Conservation (phyloP, 768 basidiomycete genomes). For the Mycena capillaripes region DNA sequence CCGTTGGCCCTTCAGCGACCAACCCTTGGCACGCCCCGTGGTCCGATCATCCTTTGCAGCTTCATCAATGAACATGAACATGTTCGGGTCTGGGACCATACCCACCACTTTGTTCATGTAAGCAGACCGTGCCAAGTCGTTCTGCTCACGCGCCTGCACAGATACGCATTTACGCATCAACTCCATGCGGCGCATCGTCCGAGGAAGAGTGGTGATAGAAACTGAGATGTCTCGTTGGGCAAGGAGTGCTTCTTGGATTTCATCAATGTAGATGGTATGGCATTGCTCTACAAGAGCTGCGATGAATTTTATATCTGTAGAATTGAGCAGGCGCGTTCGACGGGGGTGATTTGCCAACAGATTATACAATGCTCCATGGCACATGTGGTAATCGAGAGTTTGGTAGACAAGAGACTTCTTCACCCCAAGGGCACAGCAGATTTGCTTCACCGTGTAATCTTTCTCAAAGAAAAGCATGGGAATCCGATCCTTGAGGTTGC, state of each 20-base stretch:
- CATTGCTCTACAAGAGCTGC: conserved; percentile 7
- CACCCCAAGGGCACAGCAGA: conserved; percentile 11
- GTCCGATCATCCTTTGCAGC: too few relatives aligned
- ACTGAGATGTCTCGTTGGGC: conserved; percentile 15
- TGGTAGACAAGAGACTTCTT: conserved; percentile 25
- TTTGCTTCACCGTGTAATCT: not conserved
- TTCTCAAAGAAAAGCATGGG: conserved; percentile 16
- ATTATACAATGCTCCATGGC: conserved; percentile 15
- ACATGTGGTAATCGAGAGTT: conserved; percentile 4
- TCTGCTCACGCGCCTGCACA: conserved; percentile 40
- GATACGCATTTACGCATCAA: conserved; percentile 43
- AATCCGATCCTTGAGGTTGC: conserved; percentile 14
- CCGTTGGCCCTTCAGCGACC: too few relatives aligned
- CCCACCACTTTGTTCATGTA: conserved; percentile 34
- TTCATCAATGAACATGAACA: too few relatives aligned
- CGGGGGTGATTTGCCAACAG: conserved; percentile 13
- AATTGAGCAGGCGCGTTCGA: conserved; percentile 10
- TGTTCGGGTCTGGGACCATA: too few relatives aligned
- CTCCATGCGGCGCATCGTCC: conserved; percentile 35
- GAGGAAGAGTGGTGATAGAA: conserved; percentile 36
- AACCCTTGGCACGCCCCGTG: too few relatives aligned
- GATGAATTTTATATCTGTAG: conserved; percentile 20
- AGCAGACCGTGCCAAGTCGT: conserved; percentile 41
- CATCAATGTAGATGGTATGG: conserved; percentile 28
- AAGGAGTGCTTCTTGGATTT: conserved; percentile 36